Evolutionary conservation across 2,329 filamentous ascomycete genomes (phyloP).

Genomic region (Aspergillus intermedius): DNA sequence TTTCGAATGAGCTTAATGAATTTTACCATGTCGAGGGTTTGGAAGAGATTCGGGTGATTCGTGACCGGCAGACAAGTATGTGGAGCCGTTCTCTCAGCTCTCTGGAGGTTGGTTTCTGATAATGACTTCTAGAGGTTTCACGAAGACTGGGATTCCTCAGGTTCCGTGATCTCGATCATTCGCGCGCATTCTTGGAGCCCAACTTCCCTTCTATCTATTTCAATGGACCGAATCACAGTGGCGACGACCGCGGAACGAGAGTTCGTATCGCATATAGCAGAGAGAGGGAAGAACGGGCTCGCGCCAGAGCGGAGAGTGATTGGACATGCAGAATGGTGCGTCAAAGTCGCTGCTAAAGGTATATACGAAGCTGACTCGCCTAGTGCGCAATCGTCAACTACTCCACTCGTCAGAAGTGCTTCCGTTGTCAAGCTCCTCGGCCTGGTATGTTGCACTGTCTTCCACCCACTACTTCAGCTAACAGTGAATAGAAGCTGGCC

Average conservation of each 20-base stretch:
- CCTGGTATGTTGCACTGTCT: conserved; percentile 39
- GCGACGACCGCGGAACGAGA: conserved; percentile 37
- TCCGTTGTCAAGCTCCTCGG: conserved; percentile 51
- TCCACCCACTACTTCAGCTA: conserved; percentile 2
- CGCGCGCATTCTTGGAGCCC: conserved; percentile 48
- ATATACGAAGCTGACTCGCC: conserved; percentile 1
- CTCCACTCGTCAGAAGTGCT: conserved; percentile 50
- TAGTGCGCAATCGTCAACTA: conserved; percentile 55
- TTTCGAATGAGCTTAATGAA: conserved; percentile 49
- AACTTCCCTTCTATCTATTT: conserved; percentile 47
- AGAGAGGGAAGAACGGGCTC: conserved; percentile 46
- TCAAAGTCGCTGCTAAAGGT: neutral
- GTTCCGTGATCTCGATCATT: conserved; percentile 45
- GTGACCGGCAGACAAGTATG: conserved; percentile 53
- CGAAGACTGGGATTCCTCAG: conserved; percentile 53
- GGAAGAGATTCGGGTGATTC: conserved; percentile 53
- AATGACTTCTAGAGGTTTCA: conserved; percentile 41
- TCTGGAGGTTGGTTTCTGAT: conserved; percentile 6
- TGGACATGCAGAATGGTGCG: conserved; percentile 52
- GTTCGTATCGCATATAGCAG: conserved; percentile 49
- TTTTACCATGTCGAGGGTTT: conserved; percentile 47
- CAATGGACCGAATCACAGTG: conserved; percentile 37
- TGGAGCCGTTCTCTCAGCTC: conserved; percentile 1
- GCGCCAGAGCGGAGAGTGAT: conserved; percentile 46
- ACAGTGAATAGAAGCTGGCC: conserved; percentile 18